phyloP scores from a whole-genome alignment of 768 basidiomycete genomes.

The Phaffia tasmanica region DNA sequence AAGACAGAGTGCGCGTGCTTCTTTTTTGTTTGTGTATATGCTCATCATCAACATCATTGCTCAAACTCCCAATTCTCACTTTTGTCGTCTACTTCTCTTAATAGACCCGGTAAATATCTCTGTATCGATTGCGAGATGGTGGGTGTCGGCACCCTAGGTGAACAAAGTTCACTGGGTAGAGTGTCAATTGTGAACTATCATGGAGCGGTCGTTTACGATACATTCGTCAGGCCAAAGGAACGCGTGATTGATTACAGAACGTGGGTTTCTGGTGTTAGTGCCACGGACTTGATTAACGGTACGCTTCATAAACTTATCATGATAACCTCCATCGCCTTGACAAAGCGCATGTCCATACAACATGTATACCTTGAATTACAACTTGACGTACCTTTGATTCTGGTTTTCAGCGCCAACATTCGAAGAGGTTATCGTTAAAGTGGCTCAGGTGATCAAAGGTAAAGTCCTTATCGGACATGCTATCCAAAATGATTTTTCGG shows the following conservation, averaged over 20 bases:
- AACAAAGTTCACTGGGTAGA: conserved; percentile 73
- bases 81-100: conserved; percentile 9
- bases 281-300: conserved; percentile 61
- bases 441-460: conserved; percentile 64
- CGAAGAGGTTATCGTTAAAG: conserved; percentile 62
- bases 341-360: neutral
- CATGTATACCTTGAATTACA: neutral
- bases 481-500: conserved; percentile 79
- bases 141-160: conserved; percentile 72
- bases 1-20: conserved; percentile 33
- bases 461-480: conserved; percentile 83
- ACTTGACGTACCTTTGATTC: neutral
- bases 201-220: conserved; percentile 67
- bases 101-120: conserved; percentile 59
- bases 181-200: conserved; percentile 83
- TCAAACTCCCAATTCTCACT: neutral
- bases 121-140: conserved; percentile 98
- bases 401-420: conserved; percentile 57
- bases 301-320: conserved; percentile 28
- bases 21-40: neutral
- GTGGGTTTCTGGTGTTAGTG: conserved; percentile 71
- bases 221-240: conserved; percentile 74
- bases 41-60: neutral
- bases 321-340: neutral
- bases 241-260: conserved; percentile 88